A percentile compares a stretch with the other conserved stretches of the same genome.
Evolutionary conservation across 2,329 filamentous ascomycete species (phyloP).

Genomic region (Tolypocladium amazonense): DNA sequence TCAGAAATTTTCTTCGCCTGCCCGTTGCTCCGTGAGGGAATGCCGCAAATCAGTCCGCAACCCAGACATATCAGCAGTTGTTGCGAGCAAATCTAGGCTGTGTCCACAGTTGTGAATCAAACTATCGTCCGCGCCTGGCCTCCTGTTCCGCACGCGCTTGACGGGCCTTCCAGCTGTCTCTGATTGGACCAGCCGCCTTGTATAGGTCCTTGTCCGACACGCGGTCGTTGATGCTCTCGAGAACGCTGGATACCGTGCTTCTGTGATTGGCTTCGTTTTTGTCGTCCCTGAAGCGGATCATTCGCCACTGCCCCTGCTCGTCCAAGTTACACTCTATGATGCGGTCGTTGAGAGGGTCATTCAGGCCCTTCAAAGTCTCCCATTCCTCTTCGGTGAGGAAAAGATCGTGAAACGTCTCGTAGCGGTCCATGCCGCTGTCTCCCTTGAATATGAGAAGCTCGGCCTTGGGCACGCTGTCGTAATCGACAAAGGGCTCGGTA

Average conservation of each 20-base stretch:
- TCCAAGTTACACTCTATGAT: conserved; percentile 89
- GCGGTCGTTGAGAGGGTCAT: conserved; percentile 69
- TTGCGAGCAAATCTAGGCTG: not conserved
- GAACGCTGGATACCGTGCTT: conserved; percentile 70
- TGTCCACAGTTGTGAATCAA: not conserved
- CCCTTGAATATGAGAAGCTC: conserved; percentile 62
- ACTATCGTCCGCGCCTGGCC: conserved; percentile 6
- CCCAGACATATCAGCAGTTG: not conserved
- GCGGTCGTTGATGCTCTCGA: conserved; percentile 79
- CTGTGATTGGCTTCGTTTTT: conserved; percentile 88
- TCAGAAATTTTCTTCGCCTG: not conserved
- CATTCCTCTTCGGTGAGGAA: conserved; percentile 68
- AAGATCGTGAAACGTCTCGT: conserved; percentile 57
- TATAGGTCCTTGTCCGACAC: conserved; percentile 78
- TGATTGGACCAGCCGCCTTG: conserved; percentile 56
- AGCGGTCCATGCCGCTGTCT: conserved; percentile 37
- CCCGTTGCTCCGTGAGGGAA: not conserved
- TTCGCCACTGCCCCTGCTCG: conserved; percentile 65
- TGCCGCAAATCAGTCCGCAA: not conserved
- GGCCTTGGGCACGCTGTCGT: conserved; percentile 65
- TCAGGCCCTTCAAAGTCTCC: conserved; percentile 65
- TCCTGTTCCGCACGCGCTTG: conserved; percentile 22
- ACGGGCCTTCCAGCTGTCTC: conserved; percentile 68
- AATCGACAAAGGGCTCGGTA: conserved; percentile 59
- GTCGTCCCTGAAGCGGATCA: conserved; percentile 84